phyloP scores from a whole-genome alignment of 75 land plant species.

The Selaginella moellendorffii region DNA sequence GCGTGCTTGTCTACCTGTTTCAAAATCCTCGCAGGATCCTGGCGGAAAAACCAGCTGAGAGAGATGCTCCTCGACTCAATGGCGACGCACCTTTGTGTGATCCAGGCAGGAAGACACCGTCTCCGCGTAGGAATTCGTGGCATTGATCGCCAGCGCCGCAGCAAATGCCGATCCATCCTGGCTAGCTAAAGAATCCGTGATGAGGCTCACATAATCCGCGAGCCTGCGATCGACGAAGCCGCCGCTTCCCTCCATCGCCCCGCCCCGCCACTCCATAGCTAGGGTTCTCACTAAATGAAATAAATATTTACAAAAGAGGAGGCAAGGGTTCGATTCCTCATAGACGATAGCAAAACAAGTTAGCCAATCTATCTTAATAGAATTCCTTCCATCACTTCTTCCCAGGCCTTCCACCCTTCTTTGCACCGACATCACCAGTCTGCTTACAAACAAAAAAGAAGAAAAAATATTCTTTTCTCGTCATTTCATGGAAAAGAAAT shows the following conservation, averaged over 20 bases:
- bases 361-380: too few species aligned
- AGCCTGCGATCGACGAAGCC: conserved; percentile 63
- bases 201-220: conserved; percentile 46
- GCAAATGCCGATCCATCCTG: conserved; percentile 51
- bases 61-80: too few species aligned
- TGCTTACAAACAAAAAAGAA: neutral
- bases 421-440: neutral
- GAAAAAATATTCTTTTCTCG: too few species aligned
- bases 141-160: conserved; percentile 48
- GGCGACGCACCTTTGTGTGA: conserved; percentile 53
- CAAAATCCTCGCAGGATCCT: conserved; percentile 53
- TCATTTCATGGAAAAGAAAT: too few species aligned
- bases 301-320: too few species aligned
- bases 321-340: too few species aligned
- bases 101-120: conserved; percentile 49
- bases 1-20: conserved; percentile 50
- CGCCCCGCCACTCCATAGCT: neutral
- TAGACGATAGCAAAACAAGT: too few species aligned
- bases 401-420: neutral
- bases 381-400: too few species aligned
- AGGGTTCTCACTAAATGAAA: too few species aligned
- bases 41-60: too few species aligned
- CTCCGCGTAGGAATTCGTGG: conserved; percentile 33
- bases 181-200: conserved; percentile 51
- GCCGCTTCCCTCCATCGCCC: conserved; percentile 81